Percentiles rank a stretch among this genome's conserved stretches.
Evolutionary conservation across 2,329 filamentous ascomycete genomes (phyloP).

Genomic region (Tolypocladium endophyticum): DNA sequence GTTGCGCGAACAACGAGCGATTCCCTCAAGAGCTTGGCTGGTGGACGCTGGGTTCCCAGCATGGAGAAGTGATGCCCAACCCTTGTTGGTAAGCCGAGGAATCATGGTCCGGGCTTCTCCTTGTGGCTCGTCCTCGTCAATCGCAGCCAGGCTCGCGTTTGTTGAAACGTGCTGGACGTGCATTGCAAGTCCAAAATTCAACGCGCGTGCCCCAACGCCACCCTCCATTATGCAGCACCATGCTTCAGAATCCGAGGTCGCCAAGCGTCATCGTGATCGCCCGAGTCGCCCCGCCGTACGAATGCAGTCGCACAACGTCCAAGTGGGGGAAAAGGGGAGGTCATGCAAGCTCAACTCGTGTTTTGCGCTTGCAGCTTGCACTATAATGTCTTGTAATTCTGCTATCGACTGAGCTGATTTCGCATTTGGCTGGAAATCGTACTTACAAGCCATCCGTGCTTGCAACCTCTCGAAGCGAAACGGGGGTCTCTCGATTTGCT

Average conservation of each 20-base stretch:
- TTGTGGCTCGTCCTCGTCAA: neutral
- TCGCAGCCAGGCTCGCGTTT: neutral
- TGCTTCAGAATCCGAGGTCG: neutral
- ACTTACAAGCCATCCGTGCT: neutral
- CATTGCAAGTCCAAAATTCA: neutral
- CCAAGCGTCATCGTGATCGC: neutral
- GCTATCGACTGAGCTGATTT: neutral
- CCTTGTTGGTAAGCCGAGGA: neutral
- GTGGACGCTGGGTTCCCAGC: neutral
- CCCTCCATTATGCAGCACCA: neutral
- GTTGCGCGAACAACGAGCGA: neutral
- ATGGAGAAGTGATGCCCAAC: no score
- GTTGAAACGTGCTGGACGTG: neutral
- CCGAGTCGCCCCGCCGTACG: neutral
- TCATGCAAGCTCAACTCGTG: neutral
- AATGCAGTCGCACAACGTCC: neutral
- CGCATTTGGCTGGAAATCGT: neutral
- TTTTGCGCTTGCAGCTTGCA: neutral
- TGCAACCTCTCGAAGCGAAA: neutral
- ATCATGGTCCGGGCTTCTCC: neutral
- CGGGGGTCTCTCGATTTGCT: neutral
- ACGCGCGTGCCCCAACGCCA: neutral
- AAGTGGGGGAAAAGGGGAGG: neutral
- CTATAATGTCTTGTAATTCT: neutral
- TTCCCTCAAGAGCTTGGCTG: neutral